These are phyloP conservation scores for Colletotrichum lini DNA, from an alignment of 2,329 filamentous ascomycete genomes.

Conservation along the genomic window DNA sequence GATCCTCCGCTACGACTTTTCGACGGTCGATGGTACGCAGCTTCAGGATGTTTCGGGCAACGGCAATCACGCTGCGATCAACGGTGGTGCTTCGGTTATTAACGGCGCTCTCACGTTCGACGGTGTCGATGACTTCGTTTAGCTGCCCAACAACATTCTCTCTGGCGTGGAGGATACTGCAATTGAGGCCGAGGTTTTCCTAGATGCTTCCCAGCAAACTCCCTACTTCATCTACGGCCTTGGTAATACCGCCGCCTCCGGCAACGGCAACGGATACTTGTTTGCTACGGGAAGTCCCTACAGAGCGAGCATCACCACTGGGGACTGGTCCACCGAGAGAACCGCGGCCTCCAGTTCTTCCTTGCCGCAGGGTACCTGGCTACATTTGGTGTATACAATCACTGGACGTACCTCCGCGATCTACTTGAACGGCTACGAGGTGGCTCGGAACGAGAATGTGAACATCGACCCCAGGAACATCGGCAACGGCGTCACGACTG, in stretches of 20 bases:
- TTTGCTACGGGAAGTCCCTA: constrained; percentile 46
- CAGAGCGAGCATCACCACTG: constrained; percentile 44
- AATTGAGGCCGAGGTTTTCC: constrained; percentile 43
- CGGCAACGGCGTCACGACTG: constrained; percentile 44
- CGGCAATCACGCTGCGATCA: constrained; percentile 43
- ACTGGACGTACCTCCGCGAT: constrained; percentile 44
- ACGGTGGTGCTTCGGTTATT: constrained; percentile 41
- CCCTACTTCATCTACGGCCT: constrained; percentile 48
- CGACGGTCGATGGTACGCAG: constrained; percentile 26
- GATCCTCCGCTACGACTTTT: constrained; percentile 45
- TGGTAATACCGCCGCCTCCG: constrained; percentile 44
- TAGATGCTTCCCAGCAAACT: constrained; percentile 42
- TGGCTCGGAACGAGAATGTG: constrained; percentile 35
- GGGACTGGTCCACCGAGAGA: constrained; percentile 44
- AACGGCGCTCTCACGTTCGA: constrained; percentile 44
- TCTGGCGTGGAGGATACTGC: constrained; percentile 42
- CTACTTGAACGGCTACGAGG: constrained; percentile 54
- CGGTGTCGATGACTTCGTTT: constrained; percentile 45
- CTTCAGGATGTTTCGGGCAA: constrained; percentile 45
- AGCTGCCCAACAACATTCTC: constrained; percentile 45
- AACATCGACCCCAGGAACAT: constrained; percentile 40
- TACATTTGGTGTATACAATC: constrained; percentile 44
- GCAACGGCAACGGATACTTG: constrained; percentile 45
- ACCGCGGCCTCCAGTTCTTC: constrained; percentile 37
- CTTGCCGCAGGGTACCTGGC: constrained; percentile 44